Conservation (phyloP, 192 early-diverging fungal genomes). For the Backusella westeae region DNA sequence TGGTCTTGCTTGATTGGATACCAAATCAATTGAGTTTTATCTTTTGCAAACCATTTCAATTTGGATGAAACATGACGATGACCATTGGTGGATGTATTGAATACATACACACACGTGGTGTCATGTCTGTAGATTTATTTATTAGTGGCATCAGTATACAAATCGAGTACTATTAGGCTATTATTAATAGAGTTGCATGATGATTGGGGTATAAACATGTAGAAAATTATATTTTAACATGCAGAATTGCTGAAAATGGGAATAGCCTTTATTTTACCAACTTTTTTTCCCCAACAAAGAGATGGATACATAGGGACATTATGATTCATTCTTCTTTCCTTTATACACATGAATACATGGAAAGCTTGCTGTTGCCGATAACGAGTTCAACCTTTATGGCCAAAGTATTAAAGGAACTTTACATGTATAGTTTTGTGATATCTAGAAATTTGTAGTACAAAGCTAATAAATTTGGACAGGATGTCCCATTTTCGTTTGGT, state of each 20-base stretch:
- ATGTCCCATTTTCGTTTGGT: neutral
- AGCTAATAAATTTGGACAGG: neutral
- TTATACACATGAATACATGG: too few relatives aligned
- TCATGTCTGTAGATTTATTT: neutral
- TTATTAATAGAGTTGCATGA: neutral
- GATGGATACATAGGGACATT: neutral
- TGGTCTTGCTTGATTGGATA: neutral
- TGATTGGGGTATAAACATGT: neutral
- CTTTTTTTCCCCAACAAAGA: neutral
- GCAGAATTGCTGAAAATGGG: neutral
- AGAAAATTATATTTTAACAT: neutral
- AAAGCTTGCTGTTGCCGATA: too few relatives aligned
- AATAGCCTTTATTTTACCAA: neutral
- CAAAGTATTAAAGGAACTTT: too few relatives aligned
- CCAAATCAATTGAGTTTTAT: neutral
- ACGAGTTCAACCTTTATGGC: too few relatives aligned
- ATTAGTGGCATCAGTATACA: too few relatives aligned
- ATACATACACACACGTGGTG: neutral
- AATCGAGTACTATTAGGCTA: too few relatives aligned
- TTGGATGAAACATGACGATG: neutral
- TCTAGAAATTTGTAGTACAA: neutral
- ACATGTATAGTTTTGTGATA: too few relatives aligned
- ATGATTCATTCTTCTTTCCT: too few relatives aligned
- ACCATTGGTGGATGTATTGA: neutral
- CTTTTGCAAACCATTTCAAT: neutral